These are phyloP conservation scores for Apodospora peruviana DNA, from an alignment of 495 filamentous ascomycete species.

Conservation along the genomic window DNA sequence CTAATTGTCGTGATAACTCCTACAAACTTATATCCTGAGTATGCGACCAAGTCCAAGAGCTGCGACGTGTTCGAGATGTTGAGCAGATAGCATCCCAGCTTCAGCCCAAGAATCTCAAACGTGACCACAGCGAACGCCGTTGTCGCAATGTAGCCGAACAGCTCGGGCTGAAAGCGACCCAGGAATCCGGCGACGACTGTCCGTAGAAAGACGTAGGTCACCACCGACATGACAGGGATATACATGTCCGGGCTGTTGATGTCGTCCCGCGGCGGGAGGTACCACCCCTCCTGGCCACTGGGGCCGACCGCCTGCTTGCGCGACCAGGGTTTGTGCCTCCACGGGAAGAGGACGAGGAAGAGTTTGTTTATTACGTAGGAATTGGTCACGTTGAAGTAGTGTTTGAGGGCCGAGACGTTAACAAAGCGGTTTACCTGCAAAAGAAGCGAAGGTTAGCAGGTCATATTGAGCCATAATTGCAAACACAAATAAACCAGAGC, in stretches of 20 bases:
- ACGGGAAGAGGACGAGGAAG: constrained; percentile 89
- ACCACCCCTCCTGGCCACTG: constrained; percentile 72
- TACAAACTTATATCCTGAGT: constrained; percentile 98
- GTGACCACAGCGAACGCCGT: constrained; percentile 74
- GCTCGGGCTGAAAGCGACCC: constrained; percentile 90
- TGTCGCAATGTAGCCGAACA: constrained; percentile 82
- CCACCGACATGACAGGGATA: constrained; percentile 89
- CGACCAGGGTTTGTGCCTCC: constrained; percentile 95
- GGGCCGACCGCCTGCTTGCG: constrained; percentile 60
- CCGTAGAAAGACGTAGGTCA: constrained; percentile 93
- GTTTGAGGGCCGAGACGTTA: constrained; percentile 85
- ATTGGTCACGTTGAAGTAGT: constrained; percentile 97
- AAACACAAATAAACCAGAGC: too few relatives aligned
- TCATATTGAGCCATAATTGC: too few relatives aligned
- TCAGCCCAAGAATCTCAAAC: constrained; percentile 82
- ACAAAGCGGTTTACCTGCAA: constrained; percentile 90
- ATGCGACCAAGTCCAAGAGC: constrained; percentile 87
- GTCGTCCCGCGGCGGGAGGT: constrained; percentile 91
- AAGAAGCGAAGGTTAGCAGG: neutral
- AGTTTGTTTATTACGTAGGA: constrained; percentile 81
- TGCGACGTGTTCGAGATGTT: constrained; percentile 84
- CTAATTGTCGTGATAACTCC: constrained; percentile 85
- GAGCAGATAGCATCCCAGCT: constrained; percentile 88
- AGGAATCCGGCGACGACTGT: constrained; percentile 83
- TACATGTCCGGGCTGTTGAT: constrained; percentile 99